Percentiles rank a stretch among this genome's conserved stretches.
Conservation (phyloP, 495 filamentous ascomycete genomes). For the Aspergillus campestris region DNA sequence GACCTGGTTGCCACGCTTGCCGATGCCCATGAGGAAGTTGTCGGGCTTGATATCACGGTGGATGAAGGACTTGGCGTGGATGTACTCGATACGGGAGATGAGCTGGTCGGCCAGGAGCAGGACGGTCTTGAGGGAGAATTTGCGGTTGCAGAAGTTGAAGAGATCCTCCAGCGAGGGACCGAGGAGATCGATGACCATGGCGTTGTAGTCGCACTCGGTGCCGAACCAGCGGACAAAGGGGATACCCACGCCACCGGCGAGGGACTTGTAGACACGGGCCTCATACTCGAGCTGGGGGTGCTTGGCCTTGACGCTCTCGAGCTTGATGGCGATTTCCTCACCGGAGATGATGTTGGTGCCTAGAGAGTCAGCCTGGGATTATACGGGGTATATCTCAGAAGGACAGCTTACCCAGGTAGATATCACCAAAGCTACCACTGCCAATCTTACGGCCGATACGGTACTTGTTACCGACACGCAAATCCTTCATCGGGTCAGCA, state of each 20-base stretch:
- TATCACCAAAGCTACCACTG: slow-evolving; percentile 96
- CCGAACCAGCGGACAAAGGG: slow-evolving; percentile 99
- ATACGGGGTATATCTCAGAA: not conserved
- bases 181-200: slow-evolving; percentile 98
- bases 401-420: slow-evolving; percentile 72
- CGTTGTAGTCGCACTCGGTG: slow-evolving; percentile 99
- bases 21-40: slow-evolving; percentile 99
- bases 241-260: slow-evolving; percentile 96
- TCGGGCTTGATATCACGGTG: slow-evolving; percentile 99
- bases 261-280: slow-evolving; percentile 98
- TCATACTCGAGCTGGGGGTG: slow-evolving; percentile 99
- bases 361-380: slow-evolving; percentile 20
- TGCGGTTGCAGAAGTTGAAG: slow-evolving; percentile 99
- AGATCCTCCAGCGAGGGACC: slow-evolving; percentile 97
- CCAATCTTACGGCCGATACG: slow-evolving; percentile 99
- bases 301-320: slow-evolving; percentile 99
- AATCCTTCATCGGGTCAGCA: slow-evolving; percentile 56
- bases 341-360: slow-evolving; percentile 99
- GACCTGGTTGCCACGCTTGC: slow-evolving; percentile 99
- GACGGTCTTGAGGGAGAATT: slow-evolving; percentile 99
- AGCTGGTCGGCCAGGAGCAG: slow-evolving; percentile 95
- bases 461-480: slow-evolving; percentile 99
- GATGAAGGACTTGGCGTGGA: slow-evolving; percentile 99
- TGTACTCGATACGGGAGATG: slow-evolving; percentile 99
- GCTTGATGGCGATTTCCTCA: slow-evolving; percentile 99